phyloP scores from a whole-genome alignment of 768 basidiomycete genomes.

The Trametes villosa region DNA sequence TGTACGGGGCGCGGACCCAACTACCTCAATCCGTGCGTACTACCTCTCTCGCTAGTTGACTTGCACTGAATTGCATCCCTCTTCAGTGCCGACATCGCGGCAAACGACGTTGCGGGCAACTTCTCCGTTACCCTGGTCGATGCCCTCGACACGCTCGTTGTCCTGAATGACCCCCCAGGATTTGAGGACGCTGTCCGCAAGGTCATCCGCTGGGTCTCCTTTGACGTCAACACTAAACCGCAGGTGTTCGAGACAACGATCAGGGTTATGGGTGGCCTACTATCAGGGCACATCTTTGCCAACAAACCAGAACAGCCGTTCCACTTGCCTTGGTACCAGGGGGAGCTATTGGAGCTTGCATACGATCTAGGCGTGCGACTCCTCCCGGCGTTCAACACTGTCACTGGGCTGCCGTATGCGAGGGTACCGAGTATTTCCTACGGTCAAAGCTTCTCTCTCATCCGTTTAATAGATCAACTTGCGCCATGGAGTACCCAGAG shows the following conservation, averaged over 20 bases:
- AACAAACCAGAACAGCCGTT: slow-evolving; percentile 67
- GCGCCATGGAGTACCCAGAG: slow-evolving; percentile 71
- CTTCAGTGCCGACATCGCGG: slow-evolving; percentile 65
- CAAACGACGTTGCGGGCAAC: slow-evolving; percentile 95
- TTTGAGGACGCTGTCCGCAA: slow-evolving; percentile 87
- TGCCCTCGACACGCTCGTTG: slow-evolving; percentile 86
- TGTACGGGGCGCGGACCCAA: slow-evolving; percentile 90
- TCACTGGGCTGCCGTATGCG: slow-evolving; percentile 91
- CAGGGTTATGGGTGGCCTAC: slow-evolving; percentile 86
- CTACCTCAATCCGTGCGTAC: slow-evolving; percentile 76
- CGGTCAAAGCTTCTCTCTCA: slow-evolving; percentile 14
- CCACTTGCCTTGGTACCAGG: slow-evolving; percentile 81
- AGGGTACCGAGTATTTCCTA: slow-evolving; percentile 53
- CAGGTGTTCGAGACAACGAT: slow-evolving; percentile 99
- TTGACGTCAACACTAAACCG: slow-evolving; percentile 94
- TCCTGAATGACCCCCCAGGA: slow-evolving; percentile 76
- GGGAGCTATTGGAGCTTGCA: slow-evolving; percentile 80
- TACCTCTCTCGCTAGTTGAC: not conserved
- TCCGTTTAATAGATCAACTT: slow-evolving; percentile 68
- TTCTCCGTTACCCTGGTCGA: slow-evolving; percentile 86
- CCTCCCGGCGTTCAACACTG: slow-evolving; percentile 89
- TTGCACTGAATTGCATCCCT: too few species aligned
- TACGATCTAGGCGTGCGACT: slow-evolving; percentile 85
- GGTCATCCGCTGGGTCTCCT: slow-evolving; percentile 82
- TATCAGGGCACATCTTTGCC: slow-evolving; percentile 87